Percentiles rank a stretch among this genome's conserved stretches.
phyloP scores from a whole-genome alignment of 2,329 filamentous ascomycete genomes.

The Chaetomiaceae sp. region DNA sequence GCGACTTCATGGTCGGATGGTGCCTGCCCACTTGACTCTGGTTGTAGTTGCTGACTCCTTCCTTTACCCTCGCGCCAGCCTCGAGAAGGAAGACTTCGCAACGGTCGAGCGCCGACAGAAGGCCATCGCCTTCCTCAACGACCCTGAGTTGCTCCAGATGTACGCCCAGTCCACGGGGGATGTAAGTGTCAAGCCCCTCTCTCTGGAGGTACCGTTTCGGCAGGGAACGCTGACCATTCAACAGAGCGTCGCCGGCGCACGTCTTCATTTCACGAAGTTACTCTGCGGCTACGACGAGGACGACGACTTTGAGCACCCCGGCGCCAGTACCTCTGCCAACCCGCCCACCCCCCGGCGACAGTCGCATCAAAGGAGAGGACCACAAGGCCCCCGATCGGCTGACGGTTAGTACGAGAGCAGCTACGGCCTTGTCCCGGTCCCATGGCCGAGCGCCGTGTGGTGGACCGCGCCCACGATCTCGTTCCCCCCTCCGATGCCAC shows the following conservation, averaged over 20 bases:
- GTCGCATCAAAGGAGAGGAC: no score
- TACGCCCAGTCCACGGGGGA: constrained; percentile 48
- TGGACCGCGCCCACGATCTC: no score
- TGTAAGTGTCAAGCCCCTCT: constrained; percentile 34
- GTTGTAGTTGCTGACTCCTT: neutral
- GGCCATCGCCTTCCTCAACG: constrained; percentile 50
- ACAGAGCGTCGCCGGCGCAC: constrained; percentile 49
- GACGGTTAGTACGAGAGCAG: no score
- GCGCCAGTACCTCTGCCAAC: neutral
- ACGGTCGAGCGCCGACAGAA: constrained; percentile 40
- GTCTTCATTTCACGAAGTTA: constrained; percentile 50
- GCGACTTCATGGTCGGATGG: no score
- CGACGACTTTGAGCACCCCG: neutral
- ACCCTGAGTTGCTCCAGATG: constrained; percentile 54
- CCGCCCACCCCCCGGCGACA: neutral
- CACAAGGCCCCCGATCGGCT: no score
- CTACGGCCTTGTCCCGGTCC: no score
- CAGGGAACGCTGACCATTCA: neutral
- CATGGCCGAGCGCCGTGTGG: no score
- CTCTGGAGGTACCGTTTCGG: neutral
- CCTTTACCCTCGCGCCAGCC: neutral
- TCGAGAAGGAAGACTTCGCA: constrained; percentile 36
- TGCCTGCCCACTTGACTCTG: no score
- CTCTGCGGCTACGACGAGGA: constrained; percentile 46
- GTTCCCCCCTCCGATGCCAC: no score